Conservation (phyloP, 768 basidiomycete species). For the Russula virescens region DNA sequence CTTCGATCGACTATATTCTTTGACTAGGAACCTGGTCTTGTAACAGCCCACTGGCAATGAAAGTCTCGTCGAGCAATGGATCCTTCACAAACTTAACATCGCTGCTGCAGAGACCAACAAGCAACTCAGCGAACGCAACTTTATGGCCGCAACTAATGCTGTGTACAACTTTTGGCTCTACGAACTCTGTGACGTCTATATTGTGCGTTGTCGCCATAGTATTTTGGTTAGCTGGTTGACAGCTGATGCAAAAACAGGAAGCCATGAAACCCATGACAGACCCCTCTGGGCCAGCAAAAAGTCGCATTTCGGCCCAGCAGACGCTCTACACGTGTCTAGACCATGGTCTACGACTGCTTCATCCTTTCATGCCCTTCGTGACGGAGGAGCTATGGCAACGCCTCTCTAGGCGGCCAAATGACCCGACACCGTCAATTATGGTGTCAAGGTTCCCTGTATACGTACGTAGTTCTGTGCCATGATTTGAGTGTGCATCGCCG, state of each 20-base stretch:
- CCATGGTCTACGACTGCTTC: conserved; percentile 79
- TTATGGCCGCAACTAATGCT: conserved; percentile 83
- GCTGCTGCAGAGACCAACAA: conserved; percentile 74
- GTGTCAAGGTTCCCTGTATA: conserved; percentile 73
- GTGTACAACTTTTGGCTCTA: conserved; percentile 96
- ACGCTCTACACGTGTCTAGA: conserved; percentile 95
- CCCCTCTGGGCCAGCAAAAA: conserved; percentile 53
- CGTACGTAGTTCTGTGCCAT: conserved; percentile 43
- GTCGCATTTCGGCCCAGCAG: conserved; percentile 82
- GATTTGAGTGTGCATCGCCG: neutral
- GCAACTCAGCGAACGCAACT: conserved; percentile 74
- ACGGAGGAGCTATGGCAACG: conserved; percentile 99
- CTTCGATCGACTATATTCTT: neutral
- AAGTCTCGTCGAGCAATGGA: conserved; percentile 91
- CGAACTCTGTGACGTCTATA: conserved; percentile 98
- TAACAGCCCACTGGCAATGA: conserved; percentile 80
- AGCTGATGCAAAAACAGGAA: conserved; percentile 51
- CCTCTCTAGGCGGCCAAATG: conserved; percentile 77
- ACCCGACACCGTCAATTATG: conserved; percentile 85
- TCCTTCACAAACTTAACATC: conserved; percentile 86
- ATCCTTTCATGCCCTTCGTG: conserved; percentile 99
- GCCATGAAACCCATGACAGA: conserved; percentile 99
- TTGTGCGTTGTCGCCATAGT: conserved; percentile 46
- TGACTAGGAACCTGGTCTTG: neutral
- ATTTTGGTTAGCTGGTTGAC: neutral